These are phyloP conservation scores for Plasmodium inui DNA, from an alignment of 169 alveolate genomes.

Conservation along the genomic window DNA sequence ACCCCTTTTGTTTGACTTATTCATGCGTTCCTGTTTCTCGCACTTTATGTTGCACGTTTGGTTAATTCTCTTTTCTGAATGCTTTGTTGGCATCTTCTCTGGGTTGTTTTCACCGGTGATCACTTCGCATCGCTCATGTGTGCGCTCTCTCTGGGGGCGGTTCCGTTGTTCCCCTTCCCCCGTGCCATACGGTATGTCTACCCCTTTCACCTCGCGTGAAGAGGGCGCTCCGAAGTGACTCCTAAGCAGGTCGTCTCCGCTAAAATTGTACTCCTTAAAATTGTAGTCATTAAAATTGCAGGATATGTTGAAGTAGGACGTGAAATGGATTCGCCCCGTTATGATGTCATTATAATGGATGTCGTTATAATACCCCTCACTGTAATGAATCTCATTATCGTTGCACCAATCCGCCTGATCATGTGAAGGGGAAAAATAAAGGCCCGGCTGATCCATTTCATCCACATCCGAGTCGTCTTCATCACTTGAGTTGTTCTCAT, in stretches of 20 bases:
- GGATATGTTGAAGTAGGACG: slow-evolving; percentile 49
- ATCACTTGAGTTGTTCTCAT: slow-evolving; percentile 53
- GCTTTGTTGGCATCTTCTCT: not conserved
- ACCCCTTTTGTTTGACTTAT: not conserved
- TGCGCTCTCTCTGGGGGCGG: not conserved
- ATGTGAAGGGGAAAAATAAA: not conserved
- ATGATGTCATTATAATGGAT: slow-evolving; percentile 36
- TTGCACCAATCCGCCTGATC: not conserved
- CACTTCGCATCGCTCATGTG: not conserved
- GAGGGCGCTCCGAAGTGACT: not conserved
- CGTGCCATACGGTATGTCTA: not conserved
- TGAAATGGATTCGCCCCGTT: slow-evolving; percentile 51
- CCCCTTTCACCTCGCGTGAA: not conserved
- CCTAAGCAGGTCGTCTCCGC: not conserved
- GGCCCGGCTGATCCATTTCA: not conserved
- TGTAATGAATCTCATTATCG: not conserved
- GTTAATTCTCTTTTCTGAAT: not conserved
- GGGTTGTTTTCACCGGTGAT: not conserved
- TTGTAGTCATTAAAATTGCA: slow-evolving; percentile 30
- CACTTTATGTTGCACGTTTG: not conserved
- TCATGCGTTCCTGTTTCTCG: not conserved
- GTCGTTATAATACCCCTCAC: too few relatives aligned
- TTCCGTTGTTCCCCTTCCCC: not conserved
- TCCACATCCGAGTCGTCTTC: slow-evolving; percentile 31
- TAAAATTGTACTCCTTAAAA: not conserved